Evolutionary conservation across 148 eudicot species (phyloP).

Genomic region (Camellia japonica): DNA sequence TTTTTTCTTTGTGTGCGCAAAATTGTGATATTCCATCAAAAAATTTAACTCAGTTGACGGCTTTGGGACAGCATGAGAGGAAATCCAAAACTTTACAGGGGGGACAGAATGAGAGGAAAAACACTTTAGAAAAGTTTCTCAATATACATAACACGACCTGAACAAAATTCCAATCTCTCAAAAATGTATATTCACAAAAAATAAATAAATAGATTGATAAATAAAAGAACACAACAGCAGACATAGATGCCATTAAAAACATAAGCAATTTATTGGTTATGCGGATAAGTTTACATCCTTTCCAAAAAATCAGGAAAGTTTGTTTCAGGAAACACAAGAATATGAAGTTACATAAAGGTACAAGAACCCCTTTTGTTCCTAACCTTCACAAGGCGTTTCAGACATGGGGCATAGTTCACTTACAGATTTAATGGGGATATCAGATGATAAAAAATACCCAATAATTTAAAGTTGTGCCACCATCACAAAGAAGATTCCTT

Average conservation of each 20-base stretch:
- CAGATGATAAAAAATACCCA: conserved; percentile 1
- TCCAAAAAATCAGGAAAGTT: conserved; percentile 3
- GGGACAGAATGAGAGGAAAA: too few relatives aligned
- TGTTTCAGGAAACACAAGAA: background rate
- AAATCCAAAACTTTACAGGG: too few relatives aligned
- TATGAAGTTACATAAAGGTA: background rate
- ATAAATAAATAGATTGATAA: too few relatives aligned
- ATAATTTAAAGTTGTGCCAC: background rate
- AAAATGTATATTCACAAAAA: too few relatives aligned
- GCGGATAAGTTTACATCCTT: background rate
- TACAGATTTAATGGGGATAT: conserved; percentile 9
- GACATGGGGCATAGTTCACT: background rate
- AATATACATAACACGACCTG: too few relatives aligned
- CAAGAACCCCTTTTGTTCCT: conserved; percentile 1
- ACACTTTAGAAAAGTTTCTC: too few relatives aligned
- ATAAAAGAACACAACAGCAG: background rate
- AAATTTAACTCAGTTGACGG: too few relatives aligned
- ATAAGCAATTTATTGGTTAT: conserved; percentile 1
- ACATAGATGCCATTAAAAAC: background rate
- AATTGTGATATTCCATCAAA: too few relatives aligned
- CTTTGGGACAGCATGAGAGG: too few relatives aligned
- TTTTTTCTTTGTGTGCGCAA: too few relatives aligned
- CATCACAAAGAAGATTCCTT: conserved; percentile 57
- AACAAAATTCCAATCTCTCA: too few relatives aligned
- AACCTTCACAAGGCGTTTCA: background rate